Evolutionary conservation across 2,329 filamentous ascomycete species (phyloP).

Genomic region (Rhinocladiella similis): DNA sequence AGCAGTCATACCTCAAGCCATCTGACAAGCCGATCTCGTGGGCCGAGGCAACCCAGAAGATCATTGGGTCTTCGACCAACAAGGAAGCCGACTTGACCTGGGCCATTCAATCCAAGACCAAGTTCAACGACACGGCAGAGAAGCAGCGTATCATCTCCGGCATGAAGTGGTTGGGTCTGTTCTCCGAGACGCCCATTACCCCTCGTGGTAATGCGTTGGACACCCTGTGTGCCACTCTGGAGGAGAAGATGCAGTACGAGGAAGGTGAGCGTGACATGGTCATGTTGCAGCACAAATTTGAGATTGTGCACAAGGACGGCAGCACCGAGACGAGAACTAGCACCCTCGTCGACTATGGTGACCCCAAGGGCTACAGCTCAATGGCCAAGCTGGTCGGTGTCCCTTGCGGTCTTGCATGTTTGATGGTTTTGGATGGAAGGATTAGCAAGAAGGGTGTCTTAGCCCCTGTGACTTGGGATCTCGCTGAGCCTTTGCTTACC

Average conservation of each 20-base stretch:
- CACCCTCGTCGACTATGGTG: constrained; percentile 81
- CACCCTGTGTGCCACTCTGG: constrained; percentile 84
- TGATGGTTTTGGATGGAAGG: constrained; percentile 74
- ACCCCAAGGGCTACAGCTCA: constrained; percentile 68
- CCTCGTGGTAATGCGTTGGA: constrained; percentile 80
- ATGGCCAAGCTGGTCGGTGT: constrained; percentile 84
- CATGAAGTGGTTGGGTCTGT: constrained; percentile 68
- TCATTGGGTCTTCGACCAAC: constrained; percentile 68
- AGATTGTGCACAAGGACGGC: constrained; percentile 80
- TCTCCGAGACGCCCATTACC: constrained; percentile 68
- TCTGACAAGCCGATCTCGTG: constrained; percentile 64
- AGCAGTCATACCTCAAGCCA: constrained; percentile 57
- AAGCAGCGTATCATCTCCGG: constrained; percentile 69
- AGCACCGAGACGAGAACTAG: constrained; percentile 74
- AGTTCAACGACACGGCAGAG: constrained; percentile 68
- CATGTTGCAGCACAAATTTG: constrained; percentile 65
- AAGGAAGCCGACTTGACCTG: constrained; percentile 69
- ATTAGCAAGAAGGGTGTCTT: constrained; percentile 72
- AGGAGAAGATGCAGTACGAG: constrained; percentile 88
- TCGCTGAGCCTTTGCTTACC: constrained; percentile 73
- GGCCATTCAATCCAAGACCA: constrained; percentile 73
- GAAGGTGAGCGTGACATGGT: constrained; percentile 82
- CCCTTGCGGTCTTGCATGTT: constrained; percentile 72
- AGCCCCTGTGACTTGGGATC: constrained; percentile 71
- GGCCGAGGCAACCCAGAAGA: constrained; percentile 80